Evolutionary conservation across 345 rosid species (phyloP).

Genomic region (Eucalyptus curtisii): DNA sequence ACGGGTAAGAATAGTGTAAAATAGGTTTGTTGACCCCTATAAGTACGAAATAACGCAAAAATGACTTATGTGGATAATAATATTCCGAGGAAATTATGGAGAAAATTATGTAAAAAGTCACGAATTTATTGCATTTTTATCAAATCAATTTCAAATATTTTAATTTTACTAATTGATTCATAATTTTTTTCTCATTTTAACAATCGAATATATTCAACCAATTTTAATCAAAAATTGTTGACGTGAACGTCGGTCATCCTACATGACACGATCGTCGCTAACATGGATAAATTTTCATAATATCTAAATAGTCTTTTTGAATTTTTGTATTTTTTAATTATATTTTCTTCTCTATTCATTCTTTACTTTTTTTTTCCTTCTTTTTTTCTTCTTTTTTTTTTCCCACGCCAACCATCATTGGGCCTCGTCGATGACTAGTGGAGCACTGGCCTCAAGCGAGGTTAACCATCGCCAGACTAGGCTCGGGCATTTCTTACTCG

Average conservation of each 20-base stretch:
- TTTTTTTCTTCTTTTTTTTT: too few relatives aligned
- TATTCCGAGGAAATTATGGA: not conserved
- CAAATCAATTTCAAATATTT: fast-evolving
- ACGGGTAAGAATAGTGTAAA: not conserved
- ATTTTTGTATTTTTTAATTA: too few relatives aligned
- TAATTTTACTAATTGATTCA: fast-evolving
- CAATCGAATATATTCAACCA: fast-evolving
- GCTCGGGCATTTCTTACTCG: fast-evolving
- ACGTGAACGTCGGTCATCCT: fast-evolving
- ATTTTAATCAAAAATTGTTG: fast-evolving
- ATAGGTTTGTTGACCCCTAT: not conserved
- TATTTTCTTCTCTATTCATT: too few relatives aligned
- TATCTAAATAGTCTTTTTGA: too few relatives aligned
- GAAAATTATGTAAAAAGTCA: too few relatives aligned
- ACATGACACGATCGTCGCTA: fast-evolving
- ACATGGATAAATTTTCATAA: fast-evolving
- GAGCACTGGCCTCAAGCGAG: too few relatives aligned
- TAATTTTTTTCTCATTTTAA: too few relatives aligned
- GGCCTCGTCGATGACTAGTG: not conserved
- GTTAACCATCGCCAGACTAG: not conserved
- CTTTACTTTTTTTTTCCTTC: too few relatives aligned
- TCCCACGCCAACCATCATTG: fast-evolving
- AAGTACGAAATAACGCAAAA: not conserved
- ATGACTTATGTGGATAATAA: not conserved
- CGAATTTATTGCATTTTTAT: fast-evolving